Percentiles rank a stretch among this genome's conserved stretches.
phyloP scores from a whole-genome alignment of 805 yeast genomes.

The Ogataea methylovora region DNA sequence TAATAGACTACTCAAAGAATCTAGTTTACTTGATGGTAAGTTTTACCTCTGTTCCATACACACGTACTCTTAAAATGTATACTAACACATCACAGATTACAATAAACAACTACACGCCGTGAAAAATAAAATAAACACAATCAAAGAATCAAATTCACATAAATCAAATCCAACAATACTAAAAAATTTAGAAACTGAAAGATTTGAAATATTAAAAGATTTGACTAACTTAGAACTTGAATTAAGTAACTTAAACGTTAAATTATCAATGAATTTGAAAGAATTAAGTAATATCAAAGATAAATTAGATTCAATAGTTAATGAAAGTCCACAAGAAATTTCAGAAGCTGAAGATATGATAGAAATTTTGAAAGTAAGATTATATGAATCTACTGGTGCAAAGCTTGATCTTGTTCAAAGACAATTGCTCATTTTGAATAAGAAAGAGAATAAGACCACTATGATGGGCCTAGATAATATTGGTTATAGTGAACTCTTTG shows the following conservation, averaged over 20 bases:
- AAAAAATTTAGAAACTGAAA: conserved; percentile 32
- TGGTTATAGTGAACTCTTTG: conserved; percentile 54
- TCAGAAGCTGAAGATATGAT: conserved; percentile 31
- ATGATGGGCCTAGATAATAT: conserved; percentile 40
- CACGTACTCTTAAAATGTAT: too few species aligned
- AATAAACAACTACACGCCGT: too few species aligned
- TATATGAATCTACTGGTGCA: conserved; percentile 56
- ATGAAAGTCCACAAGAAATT: conserved; percentile 17
- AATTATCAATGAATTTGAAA: conserved; percentile 29
- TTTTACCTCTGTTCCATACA: too few species aligned
- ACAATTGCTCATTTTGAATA: conserved; percentile 42
- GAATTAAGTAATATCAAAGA: conserved; percentile 26
- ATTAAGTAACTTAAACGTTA: conserved; percentile 31
- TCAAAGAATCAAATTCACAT: conserved; percentile 22
- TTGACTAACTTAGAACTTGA: conserved; percentile 42
- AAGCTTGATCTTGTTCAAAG: conserved; percentile 33
- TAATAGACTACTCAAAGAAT: too few species aligned
- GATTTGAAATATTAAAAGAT: conserved; percentile 44
- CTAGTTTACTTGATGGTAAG: too few species aligned
- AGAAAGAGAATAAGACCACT: conserved; percentile 36
- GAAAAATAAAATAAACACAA: conserved; percentile 13
- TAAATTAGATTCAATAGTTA: conserved; percentile 9
- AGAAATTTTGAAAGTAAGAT: conserved; percentile 45
- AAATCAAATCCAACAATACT: conserved; percentile 24
- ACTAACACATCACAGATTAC: too few species aligned